phyloP scores from a whole-genome alignment of 139 green algal species.

The Chlorella sorokiniana region DNA sequence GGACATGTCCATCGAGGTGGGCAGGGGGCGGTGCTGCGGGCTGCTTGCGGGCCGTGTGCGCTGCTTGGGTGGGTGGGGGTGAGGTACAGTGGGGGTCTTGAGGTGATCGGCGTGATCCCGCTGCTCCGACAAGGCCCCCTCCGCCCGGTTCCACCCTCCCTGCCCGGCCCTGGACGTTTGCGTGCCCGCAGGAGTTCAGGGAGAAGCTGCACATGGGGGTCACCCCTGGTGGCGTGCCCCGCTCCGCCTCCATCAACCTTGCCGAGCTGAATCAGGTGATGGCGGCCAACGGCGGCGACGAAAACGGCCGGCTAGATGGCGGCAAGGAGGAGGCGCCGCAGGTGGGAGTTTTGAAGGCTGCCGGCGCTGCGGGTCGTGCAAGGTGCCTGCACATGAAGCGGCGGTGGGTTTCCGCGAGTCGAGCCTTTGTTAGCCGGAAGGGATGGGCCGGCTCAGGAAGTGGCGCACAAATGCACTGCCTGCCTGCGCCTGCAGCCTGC shows the following conservation, averaged over 20 bases:
- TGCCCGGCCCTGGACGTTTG: not conserved
- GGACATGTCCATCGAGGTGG: conserved; percentile 39
- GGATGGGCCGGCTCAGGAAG: no score
- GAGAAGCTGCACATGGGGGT: conserved; percentile 18
- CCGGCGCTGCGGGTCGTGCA: no score
- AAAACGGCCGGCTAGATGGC: not conserved
- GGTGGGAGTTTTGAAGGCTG: not conserved
- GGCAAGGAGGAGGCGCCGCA: not conserved
- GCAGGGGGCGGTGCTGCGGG: not conserved
- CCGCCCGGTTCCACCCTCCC: no score
- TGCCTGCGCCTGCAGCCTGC: no score
- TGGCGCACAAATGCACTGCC: no score
- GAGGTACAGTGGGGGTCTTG: no score
- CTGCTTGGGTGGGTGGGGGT: not conserved
- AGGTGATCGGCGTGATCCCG: no score
- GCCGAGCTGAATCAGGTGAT: not conserved
- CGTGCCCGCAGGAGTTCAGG: conserved; percentile 22
- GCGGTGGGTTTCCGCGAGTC: no score
- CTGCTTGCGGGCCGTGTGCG: not conserved
- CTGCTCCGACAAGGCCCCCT: no score
- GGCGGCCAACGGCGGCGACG: not conserved
- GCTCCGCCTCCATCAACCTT: conserved; percentile 14
- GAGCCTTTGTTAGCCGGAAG: no score
- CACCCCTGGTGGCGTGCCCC: not conserved
- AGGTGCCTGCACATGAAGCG: no score